Evolutionary conservation across 768 basidiomycete species (phyloP), one percentile per base, ranked within the genome.

Genomic region (Lactarius quietus): DNA sequence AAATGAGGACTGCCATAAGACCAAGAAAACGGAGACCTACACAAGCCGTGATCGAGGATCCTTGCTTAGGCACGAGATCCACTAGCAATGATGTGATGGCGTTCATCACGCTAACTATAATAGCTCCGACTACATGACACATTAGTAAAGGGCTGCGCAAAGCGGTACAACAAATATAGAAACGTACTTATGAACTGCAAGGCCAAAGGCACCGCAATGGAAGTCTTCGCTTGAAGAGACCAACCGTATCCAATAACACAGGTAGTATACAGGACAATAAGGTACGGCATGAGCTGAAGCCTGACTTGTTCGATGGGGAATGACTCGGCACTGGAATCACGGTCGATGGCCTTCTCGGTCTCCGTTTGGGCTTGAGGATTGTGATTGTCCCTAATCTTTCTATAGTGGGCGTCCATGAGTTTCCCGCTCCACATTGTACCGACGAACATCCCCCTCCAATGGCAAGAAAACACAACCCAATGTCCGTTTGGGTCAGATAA

Each of bases 381-480:
- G 68, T 70, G 61, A 35, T 71, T 68, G 55, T 68, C 65, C 60
- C 74, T 79, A 55, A 77, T 76, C 68, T 72, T 74, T 68, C 70
- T 81, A 73, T 87, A 95, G 66, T 92, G 86, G 68, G 77, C 76
- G 69, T 95, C 89, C 10, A 93, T 73, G 14, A 90, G 70, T 61
- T 78, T 82, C 3, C 93, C 92, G 26, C 79, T 84, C 1, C 80
- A 28, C n/a, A 79, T 72, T 23, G 84, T 81, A 15, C 91, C 87
- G 18, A 87, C 57, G 10, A 84, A 74, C 76, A 86, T 86, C 93
- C 94, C 18, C 84, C 82, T 2, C 92, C 93, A 58, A 88, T 82
- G 1, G 86, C 84, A 61, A 94, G 76, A 77, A 87, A 95, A 73
- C 89, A 93, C 6, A 95, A 75, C 3, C 93, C 93, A 36, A 90